Evolutionary conservation across 192 early-diverging fungal genomes (phyloP), one percentile per base, ranked within the genome.

Genomic region (Entomortierella chlamydospora): DNA sequence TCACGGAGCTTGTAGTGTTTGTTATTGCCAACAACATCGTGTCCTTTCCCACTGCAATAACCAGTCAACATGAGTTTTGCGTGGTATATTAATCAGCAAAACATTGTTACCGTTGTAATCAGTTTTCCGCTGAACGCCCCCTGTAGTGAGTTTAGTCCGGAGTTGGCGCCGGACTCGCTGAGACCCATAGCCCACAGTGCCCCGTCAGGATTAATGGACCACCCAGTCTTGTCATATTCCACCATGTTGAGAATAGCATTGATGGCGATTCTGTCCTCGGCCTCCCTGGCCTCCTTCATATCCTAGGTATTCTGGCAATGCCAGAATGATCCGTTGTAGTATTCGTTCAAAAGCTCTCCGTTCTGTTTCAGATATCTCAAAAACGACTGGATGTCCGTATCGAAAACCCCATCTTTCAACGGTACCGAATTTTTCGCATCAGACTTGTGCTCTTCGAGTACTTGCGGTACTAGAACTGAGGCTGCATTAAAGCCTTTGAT

Each of bases 11-110:
- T 55, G 26, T 55, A 55, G 53, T 28, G 28, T 31, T 55, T 3
- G 18, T 55, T 55, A 28, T 28, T 55, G 18, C 53, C 53, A 55
- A 55, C 53, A 9, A 55, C 28, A 25, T n/a, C 28, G 53, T 30
- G 25, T 31, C 53, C 53, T 28, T 26, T 18, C 0, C 25, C 28
- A 0, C 53, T 26, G n/a, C 23, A 18, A n/a, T 55, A 28, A 55
- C 15, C 2, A 47, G 2, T 11, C 45, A 47, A 47, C 15, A 15
- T 47, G 45, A 47, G 15, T 47, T 47, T 11, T 47, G 45, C 15
- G 12, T 15, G 15, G 15, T 11, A 47, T 47, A 15, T 11, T 47
- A 47, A 47, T 11, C 15, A 47, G 15, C 45, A 47, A 11, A 47
- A 47, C 3, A 47, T 15, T n/a, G n/a, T 28, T 55, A 55, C 53